Percentiles rank a stretch among this genome's conserved stretches.
These are phyloP conservation scores for Xerocomus nothofagi DNA, from an alignment of 1,284 basidiomycete species.

Conservation along the genomic window DNA sequence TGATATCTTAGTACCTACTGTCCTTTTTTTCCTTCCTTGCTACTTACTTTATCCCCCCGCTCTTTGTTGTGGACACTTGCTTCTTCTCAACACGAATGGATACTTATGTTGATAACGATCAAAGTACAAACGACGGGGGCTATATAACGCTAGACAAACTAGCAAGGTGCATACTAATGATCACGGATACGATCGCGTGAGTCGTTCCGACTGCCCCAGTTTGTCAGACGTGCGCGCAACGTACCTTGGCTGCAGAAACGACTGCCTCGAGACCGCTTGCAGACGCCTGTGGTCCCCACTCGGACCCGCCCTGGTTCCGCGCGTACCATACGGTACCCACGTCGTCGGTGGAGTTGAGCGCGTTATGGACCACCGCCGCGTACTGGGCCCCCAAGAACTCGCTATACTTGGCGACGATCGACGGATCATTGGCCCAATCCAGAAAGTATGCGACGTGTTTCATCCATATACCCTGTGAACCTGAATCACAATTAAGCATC, in stretches of 20 bases:
- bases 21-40: slow-evolving; percentile 1
- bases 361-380: slow-evolving; percentile 41
- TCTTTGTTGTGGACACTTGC: slow-evolving; percentile 7
- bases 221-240: not conserved
- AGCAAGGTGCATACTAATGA: slow-evolving; percentile 11
- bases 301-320: slow-evolving; percentile 19
- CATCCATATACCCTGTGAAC: slow-evolving; percentile 39
- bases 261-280: slow-evolving; percentile 35
- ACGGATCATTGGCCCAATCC: slow-evolving; percentile 38
- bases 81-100: slow-evolving; percentile 14
- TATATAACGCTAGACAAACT: not conserved
- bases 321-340: slow-evolving; percentile 42
- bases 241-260: slow-evolving; percentile 30
- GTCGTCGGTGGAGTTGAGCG: slow-evolving; percentile 37
- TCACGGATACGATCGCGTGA: not conserved
- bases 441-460: slow-evolving; percentile 47
- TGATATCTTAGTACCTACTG: slow-evolving; percentile 29
- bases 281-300: slow-evolving; percentile 34
- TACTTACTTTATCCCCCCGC: too few species aligned
- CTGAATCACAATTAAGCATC: too few species aligned
- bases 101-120: not conserved
- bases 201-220: not conserved
- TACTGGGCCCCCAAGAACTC: slow-evolving; percentile 41
- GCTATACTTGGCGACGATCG: slow-evolving; percentile 40
- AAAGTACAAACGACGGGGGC: not conserved